A percentile compares a stretch with the other conserved stretches of the same genome.
These are phyloP conservation scores for Beauveria sp. DNA, from an alignment of 2,329 filamentous ascomycete genomes.

Conservation along the genomic window DNA sequence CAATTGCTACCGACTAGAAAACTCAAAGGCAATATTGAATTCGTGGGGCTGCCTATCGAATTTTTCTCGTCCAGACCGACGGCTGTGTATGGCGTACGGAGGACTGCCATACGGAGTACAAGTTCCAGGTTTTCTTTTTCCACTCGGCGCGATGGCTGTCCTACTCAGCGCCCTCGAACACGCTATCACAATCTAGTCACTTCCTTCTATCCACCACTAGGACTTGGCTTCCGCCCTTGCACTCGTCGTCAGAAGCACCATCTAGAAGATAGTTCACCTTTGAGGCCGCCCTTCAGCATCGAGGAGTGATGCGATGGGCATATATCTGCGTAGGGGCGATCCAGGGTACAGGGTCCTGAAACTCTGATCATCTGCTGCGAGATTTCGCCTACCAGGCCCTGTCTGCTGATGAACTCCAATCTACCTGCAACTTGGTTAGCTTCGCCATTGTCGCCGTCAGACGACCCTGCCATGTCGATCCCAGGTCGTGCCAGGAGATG, in stretches of 20 bases:
- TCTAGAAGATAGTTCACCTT: background rate
- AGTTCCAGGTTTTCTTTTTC: conserved; percentile 4
- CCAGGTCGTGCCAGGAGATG: background rate
- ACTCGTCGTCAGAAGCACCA: background rate
- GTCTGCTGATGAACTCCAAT: background rate
- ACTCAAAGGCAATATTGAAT: background rate
- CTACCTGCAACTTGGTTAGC: too few relatives aligned
- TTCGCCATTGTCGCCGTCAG: background rate
- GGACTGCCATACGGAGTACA: background rate
- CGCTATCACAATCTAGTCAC: background rate
- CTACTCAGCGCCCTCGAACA: background rate
- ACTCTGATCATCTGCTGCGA: background rate
- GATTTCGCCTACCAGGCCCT: background rate
- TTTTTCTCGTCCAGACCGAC: background rate
- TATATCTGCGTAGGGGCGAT: background rate
- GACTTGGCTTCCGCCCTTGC: conserved; percentile 1
- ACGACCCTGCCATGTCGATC: background rate
- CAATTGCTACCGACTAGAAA: background rate
- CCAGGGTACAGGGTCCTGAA: background rate
- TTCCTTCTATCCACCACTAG: background rate
- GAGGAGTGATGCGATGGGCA: background rate
- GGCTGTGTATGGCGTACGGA: background rate
- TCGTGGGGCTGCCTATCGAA: background rate
- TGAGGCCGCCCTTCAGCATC: background rate
- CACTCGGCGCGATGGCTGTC: background rate